Base-by-base conservation (phyloP, 805 yeast species). In the Ogataea allantospora region DNA sequence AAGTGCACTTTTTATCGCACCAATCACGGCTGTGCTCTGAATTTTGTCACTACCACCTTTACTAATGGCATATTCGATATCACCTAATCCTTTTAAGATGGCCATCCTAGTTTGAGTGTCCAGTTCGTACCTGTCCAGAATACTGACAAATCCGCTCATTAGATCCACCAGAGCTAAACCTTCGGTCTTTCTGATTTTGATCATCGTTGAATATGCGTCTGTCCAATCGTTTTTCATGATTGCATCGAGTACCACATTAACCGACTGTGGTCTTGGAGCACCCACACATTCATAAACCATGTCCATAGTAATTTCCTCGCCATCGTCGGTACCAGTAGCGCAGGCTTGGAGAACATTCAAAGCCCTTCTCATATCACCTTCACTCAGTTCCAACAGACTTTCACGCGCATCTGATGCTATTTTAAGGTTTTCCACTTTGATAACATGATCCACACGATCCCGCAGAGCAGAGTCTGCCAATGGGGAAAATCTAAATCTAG, bases 301-400 rank as follows among this genome's bases (percentile, higher is more conserved):
- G 38, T 78, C 80, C 20, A 73, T 75, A 19, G 82, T 74, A 27
- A 93, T 83, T 33, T 75, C 77, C 22, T 71, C 77, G 11, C 47
- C 50, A 15, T 35, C 35, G 22, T 75, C 78, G 13, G 75, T 57
- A 2, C 95, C 85, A 0, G 96, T 89, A 45, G 83, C 77, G 60
- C 98, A 87, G 0, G 98, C 95, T 63, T 93, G 99, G 41, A 93
- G 63, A 5, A 93, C 96, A 55, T 93, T 93, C 51, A 93, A 70
- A 1, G 95, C 95, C 34, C 86, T 77, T 66, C 99, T 78, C 99
- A 93, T 93, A 62, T 93, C 99, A 35, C 99, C 99, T 41, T 80
- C 76, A n/a, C 93, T 74, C 38, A 93, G 70, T 36, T 66, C 69
- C 40, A 93, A 67, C 32, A 93, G 65, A 2, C 96, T 79, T 0